Conservation (phyloP, 371 early-diverging fungal genomes). For the Mortierella sp. region DNA sequence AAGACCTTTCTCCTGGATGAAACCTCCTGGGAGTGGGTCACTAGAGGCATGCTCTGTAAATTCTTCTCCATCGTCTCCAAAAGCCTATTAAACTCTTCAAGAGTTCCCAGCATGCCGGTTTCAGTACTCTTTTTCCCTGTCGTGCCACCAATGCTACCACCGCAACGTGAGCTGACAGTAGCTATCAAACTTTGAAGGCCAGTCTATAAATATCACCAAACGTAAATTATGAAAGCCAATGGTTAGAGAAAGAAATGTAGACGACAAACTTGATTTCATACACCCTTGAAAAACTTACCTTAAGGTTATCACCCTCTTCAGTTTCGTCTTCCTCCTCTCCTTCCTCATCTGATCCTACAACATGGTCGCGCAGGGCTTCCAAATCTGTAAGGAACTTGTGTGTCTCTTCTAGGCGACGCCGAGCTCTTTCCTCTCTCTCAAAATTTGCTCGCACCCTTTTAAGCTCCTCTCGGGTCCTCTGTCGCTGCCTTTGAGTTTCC, state of each 20-base stretch:
- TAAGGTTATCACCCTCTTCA: slow-evolving; percentile 1
- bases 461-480: slow-evolving; percentile 31
- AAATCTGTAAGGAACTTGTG: slow-evolving; percentile 51
- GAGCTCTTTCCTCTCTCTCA: slow-evolving; percentile 46
- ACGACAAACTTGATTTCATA: background rate
- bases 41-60: slow-evolving; percentile 10
- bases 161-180: slow-evolving; percentile 36
- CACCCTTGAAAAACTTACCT: slow-evolving; percentile 11
- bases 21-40: slow-evolving; percentile 16
- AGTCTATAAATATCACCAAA: slow-evolving; percentile 30
- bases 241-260: background rate
- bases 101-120: slow-evolving; percentile 34
- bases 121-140: slow-evolving; percentile 3
- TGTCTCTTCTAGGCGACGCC: slow-evolving; percentile 48
- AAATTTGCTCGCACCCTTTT: slow-evolving; percentile 35
- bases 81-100: slow-evolving; percentile 40
- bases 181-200: slow-evolving; percentile 43
- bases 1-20: slow-evolving; percentile 2
- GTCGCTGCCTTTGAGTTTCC: slow-evolving; percentile 40
- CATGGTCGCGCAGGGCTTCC: slow-evolving; percentile 47
- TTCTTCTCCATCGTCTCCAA: slow-evolving; percentile 28
- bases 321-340: slow-evolving; percentile 10
- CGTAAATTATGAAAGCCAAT: background rate
- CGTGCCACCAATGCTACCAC: slow-evolving; percentile 10
- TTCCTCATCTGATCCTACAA: slow-evolving; percentile 28